Conservation (phyloP, 345 rosid species). For the Orychophragmus violaceus region DNA sequence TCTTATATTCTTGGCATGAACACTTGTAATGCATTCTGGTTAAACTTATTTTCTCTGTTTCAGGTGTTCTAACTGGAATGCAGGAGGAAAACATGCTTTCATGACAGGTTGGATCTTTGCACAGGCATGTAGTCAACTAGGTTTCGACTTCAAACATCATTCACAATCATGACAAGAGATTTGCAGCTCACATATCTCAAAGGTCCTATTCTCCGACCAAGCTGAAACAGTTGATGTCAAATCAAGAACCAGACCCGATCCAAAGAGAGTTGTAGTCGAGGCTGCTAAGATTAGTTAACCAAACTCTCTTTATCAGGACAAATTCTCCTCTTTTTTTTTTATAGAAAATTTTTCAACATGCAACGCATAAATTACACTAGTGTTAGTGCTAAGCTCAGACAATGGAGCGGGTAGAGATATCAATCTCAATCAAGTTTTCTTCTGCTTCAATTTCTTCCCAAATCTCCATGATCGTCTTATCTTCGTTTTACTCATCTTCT, state of each 20-base stretch:
- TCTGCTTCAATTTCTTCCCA: conserved; percentile 53
- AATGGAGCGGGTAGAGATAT: conserved; percentile 59
- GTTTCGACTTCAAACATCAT: conserved; percentile 52
- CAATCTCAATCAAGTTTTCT: conserved; percentile 71
- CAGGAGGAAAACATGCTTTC: conserved; percentile 96
- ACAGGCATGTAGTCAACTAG: conserved; percentile 73
- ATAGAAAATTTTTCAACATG: too few species aligned
- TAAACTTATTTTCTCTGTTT: conserved; percentile 2
- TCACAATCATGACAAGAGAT: conserved; percentile 59
- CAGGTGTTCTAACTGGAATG: conserved; percentile 76
- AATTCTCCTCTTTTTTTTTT: too few species aligned
- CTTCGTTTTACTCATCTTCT: conserved; percentile 28
- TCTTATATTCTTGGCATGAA: conserved; percentile 5
- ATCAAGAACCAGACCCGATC: conserved; percentile 20
- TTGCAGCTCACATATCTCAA: conserved; percentile 63
- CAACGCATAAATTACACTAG: neutral
- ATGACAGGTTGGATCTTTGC: conserved; percentile 96
- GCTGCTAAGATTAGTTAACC: too few species aligned
- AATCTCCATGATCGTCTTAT: conserved; percentile 33
- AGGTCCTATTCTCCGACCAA: conserved; percentile 68
- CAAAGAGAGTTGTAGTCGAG: too few species aligned
- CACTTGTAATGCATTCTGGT: neutral
- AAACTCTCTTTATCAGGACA: too few species aligned
- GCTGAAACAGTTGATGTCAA: conserved; percentile 63
- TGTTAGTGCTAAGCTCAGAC: neutral